A percentile compares a stretch with the other conserved stretches of the same genome.
Evolutionary conservation across 1,139 yeast species (phyloP).

Genomic region (Taphrina deformans): DNA sequence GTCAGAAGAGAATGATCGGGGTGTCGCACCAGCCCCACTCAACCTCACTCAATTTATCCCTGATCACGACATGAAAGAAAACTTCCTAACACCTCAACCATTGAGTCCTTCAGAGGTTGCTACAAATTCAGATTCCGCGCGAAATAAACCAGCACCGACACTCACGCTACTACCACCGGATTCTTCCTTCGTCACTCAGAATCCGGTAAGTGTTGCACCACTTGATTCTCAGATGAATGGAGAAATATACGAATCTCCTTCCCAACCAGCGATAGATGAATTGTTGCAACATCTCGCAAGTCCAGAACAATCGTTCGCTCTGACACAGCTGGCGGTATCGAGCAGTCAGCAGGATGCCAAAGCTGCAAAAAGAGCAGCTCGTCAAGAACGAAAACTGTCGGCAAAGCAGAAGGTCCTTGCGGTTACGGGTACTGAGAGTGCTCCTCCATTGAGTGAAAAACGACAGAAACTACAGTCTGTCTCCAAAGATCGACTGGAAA

Average conservation of each 20-base stretch:
- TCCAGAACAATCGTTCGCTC: slow-evolving; percentile 3
- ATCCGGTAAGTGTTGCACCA: neutral
- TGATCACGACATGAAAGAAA: too few species aligned
- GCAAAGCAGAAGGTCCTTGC: neutral
- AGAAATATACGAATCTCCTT: neutral
- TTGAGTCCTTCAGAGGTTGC: too few species aligned
- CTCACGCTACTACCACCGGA: neutral
- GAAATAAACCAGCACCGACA: neutral
- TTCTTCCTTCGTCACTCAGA: neutral
- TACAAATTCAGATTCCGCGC: too few species aligned
- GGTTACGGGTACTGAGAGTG: neutral
- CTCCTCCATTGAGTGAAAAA: neutral
- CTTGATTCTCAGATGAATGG: neutral
- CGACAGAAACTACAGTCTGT: neutral
- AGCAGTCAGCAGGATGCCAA: neutral
- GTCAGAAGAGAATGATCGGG: too few species aligned
- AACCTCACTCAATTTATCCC: too few species aligned
- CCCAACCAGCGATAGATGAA: neutral
- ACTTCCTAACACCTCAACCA: neutral
- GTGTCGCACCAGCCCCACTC: too few species aligned
- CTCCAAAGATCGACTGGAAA: neutral
- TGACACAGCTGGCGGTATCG: neutral
- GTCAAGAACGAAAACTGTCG: slow-evolving; percentile 1
- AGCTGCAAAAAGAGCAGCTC: neutral
- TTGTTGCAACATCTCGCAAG: neutral